These are phyloP conservation scores for Paecilomyces dactylethromorphus DNA, from an alignment of 2,329 filamentous ascomycete genomes.

Conservation along the genomic window DNA sequence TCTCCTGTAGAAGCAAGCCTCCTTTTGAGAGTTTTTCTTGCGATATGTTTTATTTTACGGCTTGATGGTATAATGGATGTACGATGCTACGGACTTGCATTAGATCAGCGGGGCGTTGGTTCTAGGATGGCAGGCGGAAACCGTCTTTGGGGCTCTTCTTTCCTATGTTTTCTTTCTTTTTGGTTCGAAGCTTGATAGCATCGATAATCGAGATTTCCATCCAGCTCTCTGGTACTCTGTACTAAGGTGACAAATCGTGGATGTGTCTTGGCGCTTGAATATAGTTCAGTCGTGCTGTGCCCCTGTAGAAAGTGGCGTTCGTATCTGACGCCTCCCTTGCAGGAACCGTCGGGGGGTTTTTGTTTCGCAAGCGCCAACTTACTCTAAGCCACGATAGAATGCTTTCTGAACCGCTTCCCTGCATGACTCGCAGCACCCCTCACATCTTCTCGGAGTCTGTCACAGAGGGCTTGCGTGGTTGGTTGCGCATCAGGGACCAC, in stretches of 20 bases:
- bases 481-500: background rate
- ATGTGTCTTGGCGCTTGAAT: background rate
- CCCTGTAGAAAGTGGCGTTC: background rate
- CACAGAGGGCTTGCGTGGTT: background rate
- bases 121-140: background rate
- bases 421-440: background rate
- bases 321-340: background rate
- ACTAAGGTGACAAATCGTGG: background rate
- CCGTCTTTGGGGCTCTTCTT: background rate
- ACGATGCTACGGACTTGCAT: background rate
- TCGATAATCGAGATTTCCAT: background rate
- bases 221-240: background rate
- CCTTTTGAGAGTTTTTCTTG: background rate
- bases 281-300: background rate
- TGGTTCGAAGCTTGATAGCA: background rate
- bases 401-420: background rate
- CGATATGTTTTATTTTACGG: background rate
- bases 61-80: background rate
- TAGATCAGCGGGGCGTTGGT: background rate
- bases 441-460: background rate
- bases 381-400: background rate
- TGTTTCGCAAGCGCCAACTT: background rate
- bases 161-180: background rate
- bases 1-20: constrained; percentile 16
- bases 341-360: background rate